Evolutionary conservation across 768 basidiomycete species (phyloP).

Genomic region (Lanmaoa rubissima): DNA sequence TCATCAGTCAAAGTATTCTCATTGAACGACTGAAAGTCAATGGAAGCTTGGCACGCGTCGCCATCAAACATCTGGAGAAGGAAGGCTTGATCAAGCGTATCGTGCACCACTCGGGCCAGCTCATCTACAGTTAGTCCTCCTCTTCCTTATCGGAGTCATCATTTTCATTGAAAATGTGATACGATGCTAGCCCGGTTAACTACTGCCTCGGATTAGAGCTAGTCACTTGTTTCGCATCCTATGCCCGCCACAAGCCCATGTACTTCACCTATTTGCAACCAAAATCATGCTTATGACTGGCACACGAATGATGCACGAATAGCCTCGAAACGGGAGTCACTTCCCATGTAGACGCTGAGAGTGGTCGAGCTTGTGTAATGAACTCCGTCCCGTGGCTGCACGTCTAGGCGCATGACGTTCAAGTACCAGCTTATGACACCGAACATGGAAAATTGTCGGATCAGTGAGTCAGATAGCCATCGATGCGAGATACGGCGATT

Average conservation of each 20-base stretch:
- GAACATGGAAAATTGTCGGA: not conserved
- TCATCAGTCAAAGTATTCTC: slow-evolving; percentile 97
- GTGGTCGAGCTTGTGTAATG: not conserved
- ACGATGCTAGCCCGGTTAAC: slow-evolving; percentile 41
- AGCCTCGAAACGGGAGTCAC: not conserved
- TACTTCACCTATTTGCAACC: slow-evolving; percentile 32
- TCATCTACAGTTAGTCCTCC: slow-evolving; percentile 85
- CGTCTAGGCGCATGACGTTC: not conserved
- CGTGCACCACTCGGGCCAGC: slow-evolving; percentile 91
- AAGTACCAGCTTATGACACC: not conserved
- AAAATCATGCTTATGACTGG: slow-evolving; percentile 31
- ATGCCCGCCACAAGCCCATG: slow-evolving; percentile 34
- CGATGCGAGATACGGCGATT: not conserved
- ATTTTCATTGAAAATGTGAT: slow-evolving; percentile 5
- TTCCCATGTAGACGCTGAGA: not conserved
- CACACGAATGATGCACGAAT: not conserved
- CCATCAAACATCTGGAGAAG: slow-evolving; percentile 90
- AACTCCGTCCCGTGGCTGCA: not conserved
- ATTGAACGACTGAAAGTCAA: slow-evolving; percentile 98
- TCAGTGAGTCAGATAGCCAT: not conserved
- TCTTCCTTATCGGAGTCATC: not conserved
- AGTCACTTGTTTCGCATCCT: slow-evolving; percentile 17
- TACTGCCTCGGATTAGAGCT: slow-evolving; percentile 38
- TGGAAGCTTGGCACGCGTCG: slow-evolving; percentile 88
- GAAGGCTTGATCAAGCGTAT: slow-evolving; percentile 94